Evolutionary conservation across 169 alveolate genomes (phyloP).

Genomic region (Plasmodium ovale): DNA sequence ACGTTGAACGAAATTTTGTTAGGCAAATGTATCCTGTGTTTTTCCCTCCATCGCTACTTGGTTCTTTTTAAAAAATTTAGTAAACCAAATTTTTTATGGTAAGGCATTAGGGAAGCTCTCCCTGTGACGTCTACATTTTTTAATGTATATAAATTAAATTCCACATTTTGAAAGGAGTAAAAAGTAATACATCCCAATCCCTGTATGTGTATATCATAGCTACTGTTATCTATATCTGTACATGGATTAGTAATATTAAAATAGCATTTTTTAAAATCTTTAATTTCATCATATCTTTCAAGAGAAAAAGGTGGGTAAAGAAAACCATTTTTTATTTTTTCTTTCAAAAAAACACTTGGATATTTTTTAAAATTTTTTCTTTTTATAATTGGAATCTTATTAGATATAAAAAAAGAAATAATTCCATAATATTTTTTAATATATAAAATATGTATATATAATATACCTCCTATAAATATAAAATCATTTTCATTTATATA

Average conservation of each 20-base stretch:
- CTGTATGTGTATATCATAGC: conserved; percentile 72
- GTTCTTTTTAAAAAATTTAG: conserved; percentile 11
- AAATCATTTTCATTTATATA: conserved; percentile 73
- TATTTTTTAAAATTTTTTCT: conserved; percentile 55
- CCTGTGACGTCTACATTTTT: conserved; percentile 67
- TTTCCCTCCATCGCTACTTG: background rate
- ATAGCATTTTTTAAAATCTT: conserved; percentile 41
- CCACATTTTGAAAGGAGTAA: conserved; percentile 65
- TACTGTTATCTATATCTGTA: conserved; percentile 25
- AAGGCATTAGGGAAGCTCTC: conserved; percentile 58
- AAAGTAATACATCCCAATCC: conserved; percentile 75
- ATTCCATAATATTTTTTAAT: conserved; percentile 38
- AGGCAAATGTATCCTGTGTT: background rate
- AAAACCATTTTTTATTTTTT: conserved; percentile 64
- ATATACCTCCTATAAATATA: conserved; percentile 67
- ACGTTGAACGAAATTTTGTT: too few species aligned
- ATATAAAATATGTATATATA: conserved; percentile 65
- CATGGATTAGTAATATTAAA: conserved; percentile 44
- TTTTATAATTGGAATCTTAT: conserved; percentile 60
- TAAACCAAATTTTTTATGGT: conserved; percentile 59
- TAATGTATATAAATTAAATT: conserved; percentile 60
- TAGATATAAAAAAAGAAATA: conserved; percentile 74
- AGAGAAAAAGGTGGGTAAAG: conserved; percentile 70
- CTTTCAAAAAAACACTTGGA: conserved; percentile 24
- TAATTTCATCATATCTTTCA: conserved; percentile 53